Conservation (phyloP, 371 early-diverging fungal genomes). For the Gilbertella persicaria region DNA sequence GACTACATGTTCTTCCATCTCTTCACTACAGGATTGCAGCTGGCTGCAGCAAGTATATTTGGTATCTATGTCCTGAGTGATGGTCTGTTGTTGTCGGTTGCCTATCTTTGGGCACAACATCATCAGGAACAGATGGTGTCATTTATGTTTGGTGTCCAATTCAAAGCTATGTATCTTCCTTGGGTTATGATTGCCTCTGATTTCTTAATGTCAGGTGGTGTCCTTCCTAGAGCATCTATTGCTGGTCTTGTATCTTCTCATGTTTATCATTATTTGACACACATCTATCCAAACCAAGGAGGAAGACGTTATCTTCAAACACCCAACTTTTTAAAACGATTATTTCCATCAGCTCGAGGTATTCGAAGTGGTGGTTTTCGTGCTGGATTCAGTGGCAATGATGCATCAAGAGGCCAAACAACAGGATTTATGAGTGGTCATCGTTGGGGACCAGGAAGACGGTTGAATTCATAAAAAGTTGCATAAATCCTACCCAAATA, state of each 20-base stretch:
- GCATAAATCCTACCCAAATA: not conserved
- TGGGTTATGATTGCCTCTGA: slow-evolving; percentile 66
- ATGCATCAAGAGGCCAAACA: slow-evolving; percentile 1
- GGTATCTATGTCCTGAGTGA: slow-evolving; percentile 35
- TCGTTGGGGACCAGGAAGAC: slow-evolving; percentile 50
- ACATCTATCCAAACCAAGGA: slow-evolving; percentile 57
- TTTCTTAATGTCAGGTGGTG: slow-evolving; percentile 38
- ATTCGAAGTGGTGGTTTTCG: slow-evolving; percentile 8
- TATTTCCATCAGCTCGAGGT: slow-evolving; percentile 37
- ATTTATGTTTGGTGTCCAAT: slow-evolving; percentile 83
- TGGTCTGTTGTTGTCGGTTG: slow-evolving; percentile 64
- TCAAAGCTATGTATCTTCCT: slow-evolving; percentile 77
- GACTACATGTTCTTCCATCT: slow-evolving; percentile 81
- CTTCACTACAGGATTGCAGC: slow-evolving; percentile 49
- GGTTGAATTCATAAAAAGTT: slow-evolving; percentile 34
- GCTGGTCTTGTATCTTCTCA: slow-evolving; percentile 58
- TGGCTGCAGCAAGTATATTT: slow-evolving; percentile 34
- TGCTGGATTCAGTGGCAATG: slow-evolving; percentile 15
- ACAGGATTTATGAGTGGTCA: slow-evolving; percentile 33
- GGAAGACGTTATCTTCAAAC: slow-evolving; percentile 58
- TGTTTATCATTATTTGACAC: slow-evolving; percentile 55
- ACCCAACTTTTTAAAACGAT: slow-evolving; percentile 47
- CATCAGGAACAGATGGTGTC: slow-evolving; percentile 64
- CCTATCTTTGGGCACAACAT: slow-evolving; percentile 79
- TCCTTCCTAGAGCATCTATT: slow-evolving; percentile 38